Base-by-base conservation (phyloP, 345 rosid genomes). In the Microthlaspi erraticum region DNA sequence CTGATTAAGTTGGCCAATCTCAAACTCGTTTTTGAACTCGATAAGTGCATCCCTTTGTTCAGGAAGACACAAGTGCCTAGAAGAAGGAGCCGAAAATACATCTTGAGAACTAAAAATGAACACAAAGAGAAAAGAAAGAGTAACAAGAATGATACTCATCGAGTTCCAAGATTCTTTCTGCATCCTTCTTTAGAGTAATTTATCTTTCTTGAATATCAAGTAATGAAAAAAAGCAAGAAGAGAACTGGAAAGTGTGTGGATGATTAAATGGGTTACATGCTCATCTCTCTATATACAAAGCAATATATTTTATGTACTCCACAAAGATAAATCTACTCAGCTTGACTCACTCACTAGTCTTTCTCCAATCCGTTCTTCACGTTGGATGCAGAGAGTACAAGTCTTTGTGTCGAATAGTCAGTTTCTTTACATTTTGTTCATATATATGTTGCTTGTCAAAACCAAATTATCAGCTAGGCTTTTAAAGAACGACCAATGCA, bases 31-130 rank as follows among this genome's bases (percentile, higher is more conserved):
- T 17, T 45, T 45, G 38, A 66, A 38, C 6, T 37, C 2, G 3
- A 65, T n/a, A 37, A 66, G 20, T 23, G 38, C 70, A 5, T 51
- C 50, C 3, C 37, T 65, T 37, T 66, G 31, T 12, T 51, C 16
- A 0, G 38, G 16, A 39, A n/a, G 70, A 37, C 70, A 65, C 54
- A 43, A 46, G 6, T 10, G 23, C 9, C 20, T 13, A 4, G 38
- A 12, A 42, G 51, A 7, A 42, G 51, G 20, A 5, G 50, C 2
- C 11, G 65, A 20, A 20, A 42, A 12, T 6, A 43, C 20, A 0
- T 60, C 8, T 23, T 0, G n/a, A 44, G 6, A 31, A 17, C 3
- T 5, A 11, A 1, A 45, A 10, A 18, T 31, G 31, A 44, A 12
- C 3, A 14, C 1, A 14, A 62, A 45, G 20, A 38, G 11, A 37